Conservation (phyloP, 129 eudicot species). For the Scalesia atractyloides region DNA sequence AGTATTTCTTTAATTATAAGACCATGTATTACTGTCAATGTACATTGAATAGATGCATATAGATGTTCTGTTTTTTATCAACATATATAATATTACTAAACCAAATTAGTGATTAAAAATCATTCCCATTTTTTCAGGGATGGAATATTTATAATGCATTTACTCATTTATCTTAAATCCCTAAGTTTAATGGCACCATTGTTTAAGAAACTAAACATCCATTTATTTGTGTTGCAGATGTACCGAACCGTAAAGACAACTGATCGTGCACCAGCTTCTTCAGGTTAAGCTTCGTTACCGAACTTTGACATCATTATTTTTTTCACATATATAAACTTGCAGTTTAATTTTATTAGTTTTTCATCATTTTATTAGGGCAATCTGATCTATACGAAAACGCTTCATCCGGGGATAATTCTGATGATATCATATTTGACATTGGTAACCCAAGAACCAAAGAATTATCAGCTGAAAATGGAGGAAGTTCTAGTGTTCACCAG, state of each 20-base stretch:
- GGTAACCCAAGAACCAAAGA: constrained; percentile 56
- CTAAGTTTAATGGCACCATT: background rate
- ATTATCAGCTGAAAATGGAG: constrained; percentile 44
- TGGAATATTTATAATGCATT: background rate
- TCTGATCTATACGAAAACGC: constrained; percentile 78
- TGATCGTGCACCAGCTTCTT: constrained; percentile 86
- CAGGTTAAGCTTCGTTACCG: constrained; percentile 47
- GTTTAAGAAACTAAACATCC: background rate
- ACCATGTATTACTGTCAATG: background rate
- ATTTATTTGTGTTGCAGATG: constrained; percentile 59
- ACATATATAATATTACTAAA: no score
- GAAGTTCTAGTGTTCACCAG: constrained; percentile 45
- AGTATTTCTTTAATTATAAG: background rate
- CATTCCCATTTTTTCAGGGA: background rate
- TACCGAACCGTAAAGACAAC: constrained; percentile 95
- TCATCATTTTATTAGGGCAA: constrained; percentile 45
- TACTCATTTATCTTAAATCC: background rate
- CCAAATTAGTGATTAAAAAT: no score
- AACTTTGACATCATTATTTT: constrained; percentile 8
- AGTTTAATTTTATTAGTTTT: constrained; percentile 1
- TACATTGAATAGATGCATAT: background rate
- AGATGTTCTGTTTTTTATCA: no score
- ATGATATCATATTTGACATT: constrained; percentile 62
- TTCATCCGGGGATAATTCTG: constrained; percentile 93
- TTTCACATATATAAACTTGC: background rate